Base-by-base conservation (phyloP, 352 stramenopile species). In the Phytophthora cryptogea region DNA sequence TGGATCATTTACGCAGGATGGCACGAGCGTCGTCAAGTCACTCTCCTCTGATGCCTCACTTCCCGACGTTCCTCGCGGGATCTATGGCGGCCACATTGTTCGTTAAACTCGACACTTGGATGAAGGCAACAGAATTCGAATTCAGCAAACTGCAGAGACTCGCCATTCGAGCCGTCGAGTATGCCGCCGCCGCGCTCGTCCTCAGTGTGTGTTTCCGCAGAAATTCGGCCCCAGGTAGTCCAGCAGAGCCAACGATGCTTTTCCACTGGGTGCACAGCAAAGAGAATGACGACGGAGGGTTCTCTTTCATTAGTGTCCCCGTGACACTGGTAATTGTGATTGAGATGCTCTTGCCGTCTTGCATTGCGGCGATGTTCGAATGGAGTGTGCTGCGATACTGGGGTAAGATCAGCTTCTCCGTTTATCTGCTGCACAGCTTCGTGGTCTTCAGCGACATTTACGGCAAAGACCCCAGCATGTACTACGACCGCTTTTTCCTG, bases 401-500 rank as follows among this genome's bases (percentile, higher is more conserved):
- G 27, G 72, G 72, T 31, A 79, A 84, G 51, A 74, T 83, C 54
- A 83, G 74, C 51, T 80, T 72, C 58, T 83, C 71, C 0, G 71
- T 80, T 7, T 84, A 81, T 41, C n/a, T 84, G 42, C 59, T 81
- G 9, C 74, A 84, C 50, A 82, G 61, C 46, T 85, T 86, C 48
- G 74, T 86, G 37, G 42, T 77, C 47, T 74, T 66, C 45, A 65
- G 59, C 10, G 33, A 73, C 39, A 62, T 70, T 17, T 58, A 63
- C 39, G 39, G 33, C 47, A 55, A 69, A 17, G 48, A 70, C 16
- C 60, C 54, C 13, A 33, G 13, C 14, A 31, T 63, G 59, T 73
- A 63, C 33, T 77, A 70, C 44, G 68, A 77, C 11, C 54, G 64
- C 5, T 47, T 83, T 42, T 77, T 78, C 16, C 49, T 47, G 0